phyloP scores from a whole-genome alignment of 2,329 filamentous ascomycete genomes.

The Ascochyta clinopodiicola region DNA sequence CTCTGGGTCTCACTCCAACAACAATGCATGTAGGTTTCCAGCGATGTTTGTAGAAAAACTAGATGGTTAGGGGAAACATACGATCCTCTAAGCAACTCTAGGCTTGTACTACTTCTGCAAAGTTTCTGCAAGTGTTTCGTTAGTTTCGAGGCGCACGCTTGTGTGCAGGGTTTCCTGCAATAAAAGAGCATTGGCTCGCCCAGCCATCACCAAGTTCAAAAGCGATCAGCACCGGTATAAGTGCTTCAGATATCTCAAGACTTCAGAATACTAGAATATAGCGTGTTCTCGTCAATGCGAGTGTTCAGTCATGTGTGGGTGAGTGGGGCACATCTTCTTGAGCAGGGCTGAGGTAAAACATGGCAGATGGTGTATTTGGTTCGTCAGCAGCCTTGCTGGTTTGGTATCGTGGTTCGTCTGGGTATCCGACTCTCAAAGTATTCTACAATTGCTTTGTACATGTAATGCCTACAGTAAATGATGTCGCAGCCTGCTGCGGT shows the following conservation, averaged over 20 bases:
- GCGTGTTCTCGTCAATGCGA: background rate
- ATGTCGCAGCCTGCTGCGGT: slow-evolving; percentile 14
- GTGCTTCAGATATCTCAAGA: background rate
- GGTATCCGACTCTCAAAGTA: slow-evolving; percentile 3
- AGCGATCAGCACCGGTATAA: background rate
- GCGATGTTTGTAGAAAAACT: no score
- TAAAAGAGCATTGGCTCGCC: background rate
- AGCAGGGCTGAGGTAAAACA: background rate
- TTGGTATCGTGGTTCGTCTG: background rate
- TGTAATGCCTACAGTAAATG: background rate
- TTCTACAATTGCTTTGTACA: slow-evolving; percentile 3
- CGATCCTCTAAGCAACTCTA: no score
- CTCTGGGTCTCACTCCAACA: no score
- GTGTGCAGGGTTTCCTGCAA: no score
- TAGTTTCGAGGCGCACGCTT: no score
- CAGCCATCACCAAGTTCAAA: background rate
- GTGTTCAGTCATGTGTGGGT: background rate
- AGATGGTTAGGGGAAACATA: no score
- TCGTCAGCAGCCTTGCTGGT: background rate
- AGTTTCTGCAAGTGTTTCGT: no score
- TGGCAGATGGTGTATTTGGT: background rate
- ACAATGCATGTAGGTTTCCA: no score
- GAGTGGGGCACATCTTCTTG: background rate
- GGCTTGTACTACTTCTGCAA: no score
- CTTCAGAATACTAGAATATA: background rate